These are phyloP conservation scores for Phytophthora europaea DNA, from an alignment of 352 stramenopile species.

Conservation along the genomic window DNA sequence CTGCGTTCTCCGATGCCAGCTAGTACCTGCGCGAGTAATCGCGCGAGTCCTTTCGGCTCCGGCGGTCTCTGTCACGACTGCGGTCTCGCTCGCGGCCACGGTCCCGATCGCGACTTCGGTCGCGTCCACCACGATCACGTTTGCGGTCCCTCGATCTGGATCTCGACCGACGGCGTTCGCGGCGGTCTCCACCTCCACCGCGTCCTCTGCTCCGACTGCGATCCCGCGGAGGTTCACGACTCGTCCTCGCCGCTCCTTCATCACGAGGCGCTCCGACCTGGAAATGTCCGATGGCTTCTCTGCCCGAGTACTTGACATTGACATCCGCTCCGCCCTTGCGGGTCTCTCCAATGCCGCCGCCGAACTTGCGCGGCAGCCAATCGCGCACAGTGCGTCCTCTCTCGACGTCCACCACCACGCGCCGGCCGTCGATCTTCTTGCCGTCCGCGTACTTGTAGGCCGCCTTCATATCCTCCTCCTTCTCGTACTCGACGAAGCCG, in stretches of 20 bases:
- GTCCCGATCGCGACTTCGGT: slow-evolving; percentile 46
- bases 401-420: slow-evolving; percentile 98
- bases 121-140: slow-evolving; percentile 40
- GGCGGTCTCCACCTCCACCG: slow-evolving; percentile 33
- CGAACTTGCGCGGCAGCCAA: slow-evolving; percentile 96
- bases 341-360: slow-evolving; percentile 94
- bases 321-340: slow-evolving; percentile 80
- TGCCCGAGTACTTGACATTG: slow-evolving; percentile 90
- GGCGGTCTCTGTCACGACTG: slow-evolving; percentile 52
- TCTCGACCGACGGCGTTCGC: slow-evolving; percentile 36
- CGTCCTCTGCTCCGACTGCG: slow-evolving; percentile 61
- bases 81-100: slow-evolving; percentile 52
- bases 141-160: slow-evolving; percentile 51
- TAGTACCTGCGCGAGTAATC: slow-evolving; percentile 48
- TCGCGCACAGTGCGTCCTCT: slow-evolving; percentile 97
- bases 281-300: slow-evolving; percentile 53
- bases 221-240: slow-evolving; percentile 36
- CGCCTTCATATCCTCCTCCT: slow-evolving; percentile 96
- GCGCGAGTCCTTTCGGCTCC: slow-evolving; percentile 60
- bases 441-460: slow-evolving; percentile 96
- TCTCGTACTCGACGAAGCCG: slow-evolving; percentile 99
- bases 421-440: slow-evolving; percentile 97
- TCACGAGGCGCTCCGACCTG: slow-evolving; percentile 47
- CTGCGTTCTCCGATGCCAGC: background rate
- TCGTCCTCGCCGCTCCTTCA: slow-evolving; percentile 32